Base-by-base conservation (phyloP, 345 rosid species). In the Mallotus nudiflorus region DNA sequence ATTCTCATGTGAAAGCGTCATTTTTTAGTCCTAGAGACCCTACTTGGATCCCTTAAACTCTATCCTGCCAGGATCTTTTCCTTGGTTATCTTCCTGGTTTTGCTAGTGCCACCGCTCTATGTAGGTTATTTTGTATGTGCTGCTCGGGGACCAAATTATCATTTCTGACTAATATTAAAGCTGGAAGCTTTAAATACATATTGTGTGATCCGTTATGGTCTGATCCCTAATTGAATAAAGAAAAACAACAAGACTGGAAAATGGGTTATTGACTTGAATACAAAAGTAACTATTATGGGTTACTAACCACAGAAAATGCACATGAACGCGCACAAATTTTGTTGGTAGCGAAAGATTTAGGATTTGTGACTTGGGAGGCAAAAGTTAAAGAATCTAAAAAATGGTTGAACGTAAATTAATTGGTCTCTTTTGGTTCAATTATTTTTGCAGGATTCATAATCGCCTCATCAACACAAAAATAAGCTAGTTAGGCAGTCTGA, bases 21-120 rank as follows among this genome's bases (percentile, higher is more conserved):
- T 79, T 84, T 73, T 82, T 78, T 51, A 88, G 92, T 71, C 87
- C 92, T 20, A 79, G 88, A 62, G 88, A 85, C 81, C 92, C 92
- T 16, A 65, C 65, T 24, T 88, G 89, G 89, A 66, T 59, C 33
- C 88, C 88, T 54, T 82, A 64, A 48, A n/a, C n/a, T n/a, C n/a
- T n/a, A n/a, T 39, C 9, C 31, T 73, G 28, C 18, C 14, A 1
- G 42, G 39, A 46, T 35, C 56, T 46, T 62, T 40, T 29, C 42
- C 45, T 6, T 10, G 15, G 15, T 25, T 29, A 31, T 6, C 48
- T 24, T 60, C 20, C 13, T 0, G 22, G 11, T 27, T 65, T 8
- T 65, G 68, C 68, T 28, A 6, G 27, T 65, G 40, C 69, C 20
- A 11, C 44, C 58, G 25, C 22, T 18, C 18, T 5, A 33, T 33